These are phyloP conservation scores for Colletotrichum sp. DNA, from an alignment of 2,329 filamentous ascomycete species.

Conservation along the genomic window DNA sequence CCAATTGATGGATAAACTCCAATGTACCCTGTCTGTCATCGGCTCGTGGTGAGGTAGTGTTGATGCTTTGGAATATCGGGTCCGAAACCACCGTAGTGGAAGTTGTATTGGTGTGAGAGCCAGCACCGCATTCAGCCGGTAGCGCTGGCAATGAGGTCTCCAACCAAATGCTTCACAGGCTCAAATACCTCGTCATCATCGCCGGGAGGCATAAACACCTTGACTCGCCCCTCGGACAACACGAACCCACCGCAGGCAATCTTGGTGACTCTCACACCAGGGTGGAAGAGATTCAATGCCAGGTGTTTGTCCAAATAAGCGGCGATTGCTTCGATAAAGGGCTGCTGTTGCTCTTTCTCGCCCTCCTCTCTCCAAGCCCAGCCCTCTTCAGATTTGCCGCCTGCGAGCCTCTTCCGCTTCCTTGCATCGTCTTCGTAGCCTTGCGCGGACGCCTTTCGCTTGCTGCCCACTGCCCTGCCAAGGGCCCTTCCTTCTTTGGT, in stretches of 20 bases:
- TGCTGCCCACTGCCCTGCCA: neutral
- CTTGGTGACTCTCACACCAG: constrained; percentile 56
- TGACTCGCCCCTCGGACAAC: constrained; percentile 57
- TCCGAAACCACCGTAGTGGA: neutral
- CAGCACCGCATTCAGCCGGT: neutral
- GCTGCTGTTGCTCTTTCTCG: constrained; percentile 30
- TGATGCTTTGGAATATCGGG: neutral
- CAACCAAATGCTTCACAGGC: constrained; percentile 6
- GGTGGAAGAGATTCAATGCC: constrained; percentile 60
- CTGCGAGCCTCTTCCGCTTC: constrained; percentile 51
- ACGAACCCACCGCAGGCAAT: constrained; percentile 63
- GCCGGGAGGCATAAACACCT: constrained; percentile 41
- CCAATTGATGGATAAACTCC: neutral
- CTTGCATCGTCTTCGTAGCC: constrained; percentile 37
- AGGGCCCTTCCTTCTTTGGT: constrained; percentile 41
- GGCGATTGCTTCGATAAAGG: constrained; percentile 57
- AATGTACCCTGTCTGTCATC: neutral
- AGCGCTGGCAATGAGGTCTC: neutral
- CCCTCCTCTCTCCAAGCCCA: constrained; percentile 51
- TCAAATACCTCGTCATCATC: neutral
- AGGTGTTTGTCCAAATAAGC: constrained; percentile 58
- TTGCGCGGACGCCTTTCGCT: constrained; percentile 16
- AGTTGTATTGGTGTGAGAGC: neutral
- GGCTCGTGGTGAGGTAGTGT: neutral
- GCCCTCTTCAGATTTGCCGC: constrained; percentile 54